A percentile compares a stretch with the other conserved stretches of the same genome.
Evolutionary conservation across 306 rosid genomes (phyloP).

Genomic region (Malus asiatica): DNA sequence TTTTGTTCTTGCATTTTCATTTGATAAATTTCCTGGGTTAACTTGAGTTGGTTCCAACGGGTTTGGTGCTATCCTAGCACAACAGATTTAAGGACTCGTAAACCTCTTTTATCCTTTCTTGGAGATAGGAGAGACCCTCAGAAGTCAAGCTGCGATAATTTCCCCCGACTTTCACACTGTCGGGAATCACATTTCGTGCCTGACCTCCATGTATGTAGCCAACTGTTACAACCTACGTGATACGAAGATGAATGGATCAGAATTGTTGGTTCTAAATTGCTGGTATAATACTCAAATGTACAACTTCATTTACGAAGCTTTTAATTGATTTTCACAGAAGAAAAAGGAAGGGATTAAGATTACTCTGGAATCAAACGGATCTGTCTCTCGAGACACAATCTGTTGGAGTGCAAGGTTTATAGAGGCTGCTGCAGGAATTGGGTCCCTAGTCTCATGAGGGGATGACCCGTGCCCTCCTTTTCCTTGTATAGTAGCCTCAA

Average conservation of each 20-base stretch:
- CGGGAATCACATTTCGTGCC: slow-evolving; percentile 28
- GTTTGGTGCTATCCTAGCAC: too few species aligned
- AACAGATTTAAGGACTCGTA: too few species aligned
- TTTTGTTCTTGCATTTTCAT: too few species aligned
- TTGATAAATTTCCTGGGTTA: too few species aligned
- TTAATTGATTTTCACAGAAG: background rate
- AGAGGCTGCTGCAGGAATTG: slow-evolving; percentile 27
- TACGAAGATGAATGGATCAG: background rate
- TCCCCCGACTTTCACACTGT: background rate
- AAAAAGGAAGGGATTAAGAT: background rate
- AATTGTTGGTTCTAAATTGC: background rate
- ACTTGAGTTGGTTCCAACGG: too few species aligned
- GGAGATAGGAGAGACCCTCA: too few species aligned
- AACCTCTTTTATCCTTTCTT: too few species aligned
- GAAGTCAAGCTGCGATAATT: too few species aligned
- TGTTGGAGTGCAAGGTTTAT: slow-evolving; percentile 36
- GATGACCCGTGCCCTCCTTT: slow-evolving; percentile 36
- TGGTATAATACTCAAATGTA: background rate
- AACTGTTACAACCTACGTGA: slow-evolving; percentile 32
- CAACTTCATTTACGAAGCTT: background rate
- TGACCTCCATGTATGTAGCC: slow-evolving; percentile 31
- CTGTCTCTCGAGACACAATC: slow-evolving; percentile 31
- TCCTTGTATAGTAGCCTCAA: slow-evolving; percentile 29
- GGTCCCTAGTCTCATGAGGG: slow-evolving; percentile 35
- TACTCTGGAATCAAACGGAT: slow-evolving; percentile 41